These are phyloP conservation scores for Euclidium syriacum DNA, from an alignment of 345 rosid genomes.

Conservation along the genomic window DNA sequence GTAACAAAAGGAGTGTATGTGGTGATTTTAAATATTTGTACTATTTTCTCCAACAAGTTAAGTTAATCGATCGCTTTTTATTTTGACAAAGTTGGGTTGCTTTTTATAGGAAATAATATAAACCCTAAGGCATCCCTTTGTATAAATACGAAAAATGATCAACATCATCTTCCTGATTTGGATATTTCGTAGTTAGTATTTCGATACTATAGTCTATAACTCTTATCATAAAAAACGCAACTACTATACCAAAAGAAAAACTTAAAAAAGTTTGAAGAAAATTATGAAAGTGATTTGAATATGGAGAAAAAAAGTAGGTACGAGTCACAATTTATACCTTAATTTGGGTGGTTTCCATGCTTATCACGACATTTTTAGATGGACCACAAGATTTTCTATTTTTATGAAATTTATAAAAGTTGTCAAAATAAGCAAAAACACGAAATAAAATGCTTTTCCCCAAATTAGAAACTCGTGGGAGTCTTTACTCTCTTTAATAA, in stretches of 20 bases:
- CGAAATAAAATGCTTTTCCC: conserved; percentile 14
- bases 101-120: background rate
- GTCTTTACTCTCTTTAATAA: conserved; percentile 17
- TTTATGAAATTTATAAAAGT: conserved; percentile 29
- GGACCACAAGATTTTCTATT: conserved; percentile 27
- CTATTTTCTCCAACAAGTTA: background rate
- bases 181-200: conserved; percentile 33
- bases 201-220: conserved; percentile 17
- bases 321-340: conserved; percentile 26
- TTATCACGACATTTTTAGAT: conserved; percentile 28
- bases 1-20: too few relatives aligned
- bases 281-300: conserved; percentile 25
- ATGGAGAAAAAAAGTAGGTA: conserved; percentile 24
- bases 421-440: conserved; percentile 29
- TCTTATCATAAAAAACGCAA: conserved; percentile 18
- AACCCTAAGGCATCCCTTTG: background rate
- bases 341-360: conserved; percentile 33
- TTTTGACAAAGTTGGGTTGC: conserved; percentile 3
- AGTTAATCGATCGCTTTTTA: background rate
- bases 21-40: background rate
- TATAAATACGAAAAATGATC: conserved; percentile 26
- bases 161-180: conserved; percentile 32
- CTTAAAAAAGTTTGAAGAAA: conserved; percentile 10
- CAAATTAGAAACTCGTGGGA: conserved; percentile 26
- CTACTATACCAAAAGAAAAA: too few relatives aligned